These are phyloP conservation scores for Capronia americana DNA, from an alignment of 2,329 filamentous ascomycete genomes.

Conservation along the genomic window DNA sequence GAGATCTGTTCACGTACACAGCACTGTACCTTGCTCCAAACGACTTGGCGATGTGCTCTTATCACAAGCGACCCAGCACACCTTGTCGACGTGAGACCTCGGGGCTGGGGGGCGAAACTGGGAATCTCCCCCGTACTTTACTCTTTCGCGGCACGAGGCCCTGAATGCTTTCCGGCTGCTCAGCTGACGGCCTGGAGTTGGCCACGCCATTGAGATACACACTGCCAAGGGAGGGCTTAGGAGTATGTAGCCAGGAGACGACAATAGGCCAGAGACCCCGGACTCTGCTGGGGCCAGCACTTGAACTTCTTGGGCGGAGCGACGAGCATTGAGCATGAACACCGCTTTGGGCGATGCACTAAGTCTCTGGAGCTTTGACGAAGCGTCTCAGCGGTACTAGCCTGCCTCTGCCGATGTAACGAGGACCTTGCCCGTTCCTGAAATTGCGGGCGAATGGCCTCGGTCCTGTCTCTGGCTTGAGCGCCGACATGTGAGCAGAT, in stretches of 20 bases:
- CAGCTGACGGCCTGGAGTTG: background rate
- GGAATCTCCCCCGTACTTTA: background rate
- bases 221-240: background rate
- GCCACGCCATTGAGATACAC: background rate
- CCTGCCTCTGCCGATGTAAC: background rate
- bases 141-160: background rate
- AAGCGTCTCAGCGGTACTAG: background rate
- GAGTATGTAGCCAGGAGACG: background rate
- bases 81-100: background rate
- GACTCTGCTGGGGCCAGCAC: background rate
- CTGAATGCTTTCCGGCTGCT: background rate
- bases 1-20: slow-evolving; percentile 2
- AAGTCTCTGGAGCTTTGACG: background rate
- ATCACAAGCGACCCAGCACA: background rate
- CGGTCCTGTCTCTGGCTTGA: background rate
- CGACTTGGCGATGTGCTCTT: slow-evolving; percentile 2
- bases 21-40: slow-evolving; percentile 3
- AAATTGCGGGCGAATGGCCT: background rate
- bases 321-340: background rate
- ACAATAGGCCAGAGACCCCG: background rate
- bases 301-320: background rate
- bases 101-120: background rate
- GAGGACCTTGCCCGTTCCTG: background rate
- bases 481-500: background rate
- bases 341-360: background rate